Evolutionary conservation across 805 yeast genomes (phyloP).

Genomic region (Ogataea minuta): DNA sequence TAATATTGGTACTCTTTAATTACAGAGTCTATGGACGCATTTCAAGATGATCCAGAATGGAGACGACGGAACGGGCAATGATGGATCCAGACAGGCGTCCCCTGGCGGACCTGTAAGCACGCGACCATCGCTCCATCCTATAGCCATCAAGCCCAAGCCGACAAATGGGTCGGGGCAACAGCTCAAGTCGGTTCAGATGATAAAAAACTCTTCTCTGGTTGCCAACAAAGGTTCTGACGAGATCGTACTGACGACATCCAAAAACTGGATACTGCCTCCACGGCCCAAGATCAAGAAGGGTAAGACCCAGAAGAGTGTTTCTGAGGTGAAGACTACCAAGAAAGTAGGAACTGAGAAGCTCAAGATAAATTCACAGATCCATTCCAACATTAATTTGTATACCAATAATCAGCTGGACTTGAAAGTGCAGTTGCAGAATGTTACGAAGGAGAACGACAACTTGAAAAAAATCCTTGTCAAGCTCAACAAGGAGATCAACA

Average conservation of each 20-base stretch:
- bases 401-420: slow-evolving; percentile 33
- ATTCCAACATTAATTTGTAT: slow-evolving; percentile 35
- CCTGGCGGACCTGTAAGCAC: not conserved
- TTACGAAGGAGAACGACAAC: slow-evolving; percentile 43
- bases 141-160: slow-evolving; percentile 11
- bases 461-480: slow-evolving; percentile 40
- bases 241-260: slow-evolving; percentile 36
- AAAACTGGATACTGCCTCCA: slow-evolving; percentile 56
- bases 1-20: not conserved
- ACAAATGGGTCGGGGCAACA: not conserved
- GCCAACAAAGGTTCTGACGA: slow-evolving; percentile 28
- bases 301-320: slow-evolving; percentile 6
- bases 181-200: slow-evolving; percentile 8
- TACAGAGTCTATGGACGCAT: slow-evolving; percentile 1
- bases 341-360: slow-evolving; percentile 21
- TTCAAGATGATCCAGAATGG: slow-evolving; percentile 3
- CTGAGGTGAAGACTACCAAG: slow-evolving; percentile 12
- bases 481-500: slow-evolving; percentile 39
- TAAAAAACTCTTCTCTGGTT: slow-evolving; percentile 15
- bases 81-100: not conserved
- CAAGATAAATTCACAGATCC: slow-evolving; percentile 34
- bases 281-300: slow-evolving; percentile 41
- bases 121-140: slow-evolving; percentile 9
- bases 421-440: slow-evolving; percentile 39
- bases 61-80: slow-evolving; percentile 3